Percentiles rank a stretch among this genome's conserved stretches.
phyloP scores from a whole-genome alignment of 106 monocot species.

The Dioscorea dumetorum region DNA sequence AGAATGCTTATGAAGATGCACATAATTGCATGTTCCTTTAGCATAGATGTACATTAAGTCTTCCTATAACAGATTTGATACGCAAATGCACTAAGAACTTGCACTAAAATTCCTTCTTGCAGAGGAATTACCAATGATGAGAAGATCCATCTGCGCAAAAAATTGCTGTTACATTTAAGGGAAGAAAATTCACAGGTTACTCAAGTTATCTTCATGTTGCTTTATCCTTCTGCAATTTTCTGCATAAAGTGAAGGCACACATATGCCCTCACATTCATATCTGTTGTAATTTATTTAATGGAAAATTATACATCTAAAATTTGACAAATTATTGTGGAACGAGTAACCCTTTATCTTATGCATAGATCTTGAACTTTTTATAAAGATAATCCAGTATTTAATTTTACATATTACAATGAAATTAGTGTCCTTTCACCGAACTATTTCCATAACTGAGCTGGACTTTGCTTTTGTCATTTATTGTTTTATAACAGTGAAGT shows the following conservation, averaged over 20 bases:
- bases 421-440: not conserved
- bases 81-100: no score
- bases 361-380: not conserved
- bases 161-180: conserved; percentile 66
- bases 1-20: no score
- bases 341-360: not conserved
- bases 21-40: no score
- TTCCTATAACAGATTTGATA: no score
- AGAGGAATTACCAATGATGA: conserved; percentile 87
- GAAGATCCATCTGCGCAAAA: conserved; percentile 73
- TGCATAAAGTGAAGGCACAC: no score
- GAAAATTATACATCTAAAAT: no score
- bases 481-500: not conserved
- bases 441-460: not conserved
- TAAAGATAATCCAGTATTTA: not conserved
- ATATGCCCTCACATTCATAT: not conserved
- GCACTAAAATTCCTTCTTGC: conserved; percentile 10
- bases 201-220: no score
- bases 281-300: conserved; percentile 2
- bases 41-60: no score
- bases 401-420: not conserved
- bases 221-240: no score
- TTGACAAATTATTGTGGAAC: no score
- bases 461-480: not conserved
- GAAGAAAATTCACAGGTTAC: conserved; percentile 84